Evolutionary conservation across 805 yeast species (phyloP).

Genomic region (Saccharomycopsis javanensis): DNA sequence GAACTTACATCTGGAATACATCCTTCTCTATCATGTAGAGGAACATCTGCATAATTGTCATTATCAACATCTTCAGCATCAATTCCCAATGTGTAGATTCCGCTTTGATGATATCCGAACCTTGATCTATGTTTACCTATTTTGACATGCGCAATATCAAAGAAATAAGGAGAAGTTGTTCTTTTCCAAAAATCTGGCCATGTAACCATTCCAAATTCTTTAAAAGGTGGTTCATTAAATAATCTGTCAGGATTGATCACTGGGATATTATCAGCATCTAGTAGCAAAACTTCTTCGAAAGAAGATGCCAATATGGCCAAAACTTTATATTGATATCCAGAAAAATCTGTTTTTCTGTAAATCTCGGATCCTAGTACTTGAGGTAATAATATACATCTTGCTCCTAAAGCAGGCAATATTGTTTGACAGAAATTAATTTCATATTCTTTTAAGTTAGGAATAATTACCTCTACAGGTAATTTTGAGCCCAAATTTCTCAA

Average conservation of each 20-base stretch:
- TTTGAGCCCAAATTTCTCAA: conserved; percentile 40
- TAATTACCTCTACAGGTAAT: conserved; percentile 62
- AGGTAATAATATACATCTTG: conserved; percentile 53
- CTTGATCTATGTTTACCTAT: conserved; percentile 29
- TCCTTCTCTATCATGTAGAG: conserved; percentile 52
- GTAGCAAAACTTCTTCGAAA: conserved; percentile 60
- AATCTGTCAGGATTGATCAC: conserved; percentile 42
- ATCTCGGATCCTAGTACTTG: conserved; percentile 52
- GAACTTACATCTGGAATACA: conserved; percentile 53
- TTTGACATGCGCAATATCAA: conserved; percentile 42
- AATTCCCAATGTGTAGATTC: conserved; percentile 27
- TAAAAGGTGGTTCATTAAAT: conserved; percentile 34
- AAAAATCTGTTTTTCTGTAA: conserved; percentile 39
- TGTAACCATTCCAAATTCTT: conserved; percentile 35
- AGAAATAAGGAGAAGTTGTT: conserved; percentile 51
- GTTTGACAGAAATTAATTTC: conserved; percentile 56
- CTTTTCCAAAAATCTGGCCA: conserved; percentile 73
- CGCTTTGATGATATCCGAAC: conserved; percentile 32
- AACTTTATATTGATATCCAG: conserved; percentile 58
- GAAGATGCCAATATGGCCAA: conserved; percentile 62
- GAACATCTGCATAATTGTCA: conserved; percentile 24
- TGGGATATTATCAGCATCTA: conserved; percentile 66
- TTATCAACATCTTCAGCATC: conserved; percentile 9
- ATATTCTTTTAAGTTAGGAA: conserved; percentile 57
- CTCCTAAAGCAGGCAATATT: conserved; percentile 51